These are phyloP conservation scores for Linum lewisii DNA, from an alignment of 345 rosid species.

Conservation along the genomic window DNA sequence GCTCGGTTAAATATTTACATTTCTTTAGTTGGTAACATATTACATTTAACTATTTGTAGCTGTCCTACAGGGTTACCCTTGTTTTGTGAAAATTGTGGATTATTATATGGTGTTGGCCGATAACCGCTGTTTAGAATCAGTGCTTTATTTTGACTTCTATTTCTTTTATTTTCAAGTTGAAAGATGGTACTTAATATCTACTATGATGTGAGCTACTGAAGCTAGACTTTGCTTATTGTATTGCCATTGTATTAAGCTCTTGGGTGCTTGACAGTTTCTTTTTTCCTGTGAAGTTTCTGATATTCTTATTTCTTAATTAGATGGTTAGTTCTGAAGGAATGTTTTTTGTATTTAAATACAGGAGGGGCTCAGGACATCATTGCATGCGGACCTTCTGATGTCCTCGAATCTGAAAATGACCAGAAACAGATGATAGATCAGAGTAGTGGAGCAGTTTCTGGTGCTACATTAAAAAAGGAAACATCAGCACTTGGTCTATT, in stretches of 20 bases:
- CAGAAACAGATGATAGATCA: conserved; percentile 24
- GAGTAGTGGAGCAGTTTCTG: conserved; percentile 26
- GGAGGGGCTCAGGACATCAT: conserved; percentile 31
- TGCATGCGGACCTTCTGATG: conserved; percentile 29
- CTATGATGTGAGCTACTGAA: too few relatives aligned
- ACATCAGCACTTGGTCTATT: conserved; percentile 66
- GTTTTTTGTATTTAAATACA: conserved; percentile 23
- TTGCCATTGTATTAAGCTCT: too few relatives aligned
- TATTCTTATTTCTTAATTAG: background rate
- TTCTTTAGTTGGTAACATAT: background rate
- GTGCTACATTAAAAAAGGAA: conserved; percentile 20
- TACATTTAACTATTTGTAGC: background rate
- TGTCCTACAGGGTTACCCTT: too few relatives aligned
- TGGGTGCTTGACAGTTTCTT: too few relatives aligned
- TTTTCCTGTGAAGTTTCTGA: too few relatives aligned
- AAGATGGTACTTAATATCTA: too few relatives aligned
- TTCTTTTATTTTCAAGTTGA: too few relatives aligned
- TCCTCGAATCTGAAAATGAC: conserved; percentile 31
- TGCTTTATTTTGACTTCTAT: too few relatives aligned
- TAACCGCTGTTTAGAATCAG: too few relatives aligned
- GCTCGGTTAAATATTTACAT: background rate
- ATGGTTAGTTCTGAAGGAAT: conserved; percentile 10
- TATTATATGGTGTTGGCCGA: too few relatives aligned
- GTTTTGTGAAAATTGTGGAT: too few relatives aligned
- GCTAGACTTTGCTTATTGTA: too few relatives aligned